Conservation (phyloP, 495 filamentous ascomycete genomes). For the Aspergillus avenaceus region DNA sequence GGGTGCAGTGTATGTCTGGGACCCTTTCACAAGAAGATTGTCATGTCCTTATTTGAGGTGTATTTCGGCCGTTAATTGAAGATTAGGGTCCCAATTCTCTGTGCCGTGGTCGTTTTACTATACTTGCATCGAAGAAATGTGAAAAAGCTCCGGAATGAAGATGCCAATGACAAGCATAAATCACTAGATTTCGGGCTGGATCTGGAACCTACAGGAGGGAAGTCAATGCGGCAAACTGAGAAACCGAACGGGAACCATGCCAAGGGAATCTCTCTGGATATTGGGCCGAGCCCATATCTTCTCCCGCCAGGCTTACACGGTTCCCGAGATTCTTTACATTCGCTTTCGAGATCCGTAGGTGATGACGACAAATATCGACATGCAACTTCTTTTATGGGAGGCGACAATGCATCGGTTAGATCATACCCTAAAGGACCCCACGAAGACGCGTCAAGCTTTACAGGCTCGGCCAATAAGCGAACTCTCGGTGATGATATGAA, state of each 20-base stretch:
- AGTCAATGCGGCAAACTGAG: constrained; percentile 48
- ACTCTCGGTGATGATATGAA: constrained; percentile 51
- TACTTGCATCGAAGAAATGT: constrained; percentile 75
- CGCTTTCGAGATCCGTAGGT: constrained; percentile 67
- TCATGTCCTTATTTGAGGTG: neutral
- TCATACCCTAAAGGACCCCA: constrained; percentile 42
- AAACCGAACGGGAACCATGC: constrained; percentile 34
- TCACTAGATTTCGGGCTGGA: constrained; percentile 91
- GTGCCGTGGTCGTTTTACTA: constrained; percentile 63
- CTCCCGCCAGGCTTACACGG: constrained; percentile 74
- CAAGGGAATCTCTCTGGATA: constrained; percentile 76
- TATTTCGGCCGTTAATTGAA: constrained; percentile 19
- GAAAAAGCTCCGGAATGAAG: constrained; percentile 70
- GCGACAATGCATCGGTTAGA: constrained; percentile 56
- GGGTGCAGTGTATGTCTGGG: constrained; percentile 70
- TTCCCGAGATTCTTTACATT: constrained; percentile 81
- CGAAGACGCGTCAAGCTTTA: constrained; percentile 63
- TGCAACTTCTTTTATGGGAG: constrained; percentile 53
- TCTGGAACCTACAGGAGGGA: constrained; percentile 30
- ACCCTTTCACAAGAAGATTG: neutral
- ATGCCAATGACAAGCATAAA: constrained; percentile 81
- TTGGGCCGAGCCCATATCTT: constrained; percentile 69
- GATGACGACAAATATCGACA: constrained; percentile 83
- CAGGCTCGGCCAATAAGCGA: constrained; percentile 43
- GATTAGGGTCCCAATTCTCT: constrained; percentile 68